phyloP scores from a whole-genome alignment of 164 flowering plant genomes.

The Piper betle region DNA sequence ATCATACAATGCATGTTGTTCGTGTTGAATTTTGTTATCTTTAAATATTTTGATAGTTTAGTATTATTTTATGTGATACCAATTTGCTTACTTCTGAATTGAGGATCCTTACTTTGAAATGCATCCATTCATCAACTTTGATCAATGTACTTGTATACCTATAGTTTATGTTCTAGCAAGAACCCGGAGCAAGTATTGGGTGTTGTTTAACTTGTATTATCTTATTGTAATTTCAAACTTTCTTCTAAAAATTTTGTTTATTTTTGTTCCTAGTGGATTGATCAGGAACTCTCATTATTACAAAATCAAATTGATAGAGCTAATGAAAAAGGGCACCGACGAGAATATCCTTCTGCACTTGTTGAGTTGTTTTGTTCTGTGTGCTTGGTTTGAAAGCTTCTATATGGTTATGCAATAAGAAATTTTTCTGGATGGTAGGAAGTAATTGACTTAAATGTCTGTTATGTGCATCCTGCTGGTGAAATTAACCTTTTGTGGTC shows the following conservation, averaged over 20 bases:
- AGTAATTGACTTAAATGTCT: background rate
- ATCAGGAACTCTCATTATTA: background rate
- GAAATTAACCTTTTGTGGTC: background rate
- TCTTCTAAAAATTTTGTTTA: background rate
- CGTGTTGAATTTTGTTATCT: too few species aligned
- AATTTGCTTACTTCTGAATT: background rate
- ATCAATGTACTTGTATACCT: too few species aligned
- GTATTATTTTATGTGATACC: background rate
- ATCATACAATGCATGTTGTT: too few species aligned
- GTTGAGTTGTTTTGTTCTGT: too few species aligned
- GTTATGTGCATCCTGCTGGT: background rate
- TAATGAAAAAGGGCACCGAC: conserved; percentile 38
- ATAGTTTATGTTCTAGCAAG: too few species aligned
- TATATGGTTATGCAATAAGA: too few species aligned
- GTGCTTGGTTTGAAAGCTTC: background rate
- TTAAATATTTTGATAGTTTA: too few species aligned
- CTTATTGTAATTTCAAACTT: too few species aligned
- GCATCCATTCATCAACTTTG: too few species aligned
- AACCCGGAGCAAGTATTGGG: too few species aligned
- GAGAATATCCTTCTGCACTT: conserved; percentile 65
- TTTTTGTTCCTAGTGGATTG: conserved; percentile 22
- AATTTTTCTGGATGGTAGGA: background rate
- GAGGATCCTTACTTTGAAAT: too few species aligned
- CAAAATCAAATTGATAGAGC: background rate
- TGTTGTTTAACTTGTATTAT: too few species aligned